Evolutionary conservation across 2,329 filamentous ascomycete genomes (phyloP), one percentile per base, ranked within the genome.

Genomic region (Dothistroma pini): DNA sequence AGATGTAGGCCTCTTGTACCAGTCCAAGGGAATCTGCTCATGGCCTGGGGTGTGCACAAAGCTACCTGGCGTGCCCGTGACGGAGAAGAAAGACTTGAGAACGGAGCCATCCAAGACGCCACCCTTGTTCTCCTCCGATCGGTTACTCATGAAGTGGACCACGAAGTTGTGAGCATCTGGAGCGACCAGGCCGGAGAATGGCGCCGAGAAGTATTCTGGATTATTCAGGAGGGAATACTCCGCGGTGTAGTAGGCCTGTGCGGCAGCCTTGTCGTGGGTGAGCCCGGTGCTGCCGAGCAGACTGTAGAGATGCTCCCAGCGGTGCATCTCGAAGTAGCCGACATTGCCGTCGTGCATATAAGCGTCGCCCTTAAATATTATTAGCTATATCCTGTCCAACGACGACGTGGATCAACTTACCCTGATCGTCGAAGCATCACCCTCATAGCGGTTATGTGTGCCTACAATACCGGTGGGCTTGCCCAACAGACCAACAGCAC

Each of bases 1-100:
- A 61, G 54, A 69, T 59, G 73, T 74, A 12, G 69, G 57, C 9
- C 68, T 62, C 4, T 61, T 66, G 61, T 70, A 72, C 69, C 66
- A 71, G 51, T 66, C 63, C 6, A 62, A 60, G 0, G 67, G 67
- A 19, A 69, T 66, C 5, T 56, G 51, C 56, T 69, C 67, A 6
- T 63, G 60, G 22, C 67, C 67, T 6, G 22, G 59, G 8, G 38
- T 56, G 48, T 56, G 58, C 2, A 56, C 53, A 63, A 68, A 70
- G 50, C 59, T 62, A 12, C 59, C 57, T 21, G 44, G 44, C 4
- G 63, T 59, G 35, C 67, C 67, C 19, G 61, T 63, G 50, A 70
- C 62, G 47, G 55, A 65, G 53, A 70, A 70, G 60, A 65, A 70
- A 9, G 50, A 48, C 59, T 68, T 66, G 47, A 70, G 62, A n/a